phyloP scores from a whole-genome alignment of 73 alveolate species.

The Paramecium biaurelia region DNA sequence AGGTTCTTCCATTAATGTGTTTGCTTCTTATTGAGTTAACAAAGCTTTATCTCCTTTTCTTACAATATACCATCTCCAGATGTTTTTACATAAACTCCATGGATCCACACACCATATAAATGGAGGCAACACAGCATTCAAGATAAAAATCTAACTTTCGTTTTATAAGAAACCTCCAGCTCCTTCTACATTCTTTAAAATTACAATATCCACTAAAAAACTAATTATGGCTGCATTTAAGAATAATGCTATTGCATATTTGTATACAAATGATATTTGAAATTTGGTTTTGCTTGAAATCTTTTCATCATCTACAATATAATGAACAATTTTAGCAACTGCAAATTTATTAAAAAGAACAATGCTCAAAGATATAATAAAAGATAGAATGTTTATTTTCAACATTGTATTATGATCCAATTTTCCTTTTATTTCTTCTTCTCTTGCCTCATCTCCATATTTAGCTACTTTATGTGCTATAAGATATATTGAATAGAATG shows the following conservation, averaged over 20 bases:
- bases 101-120: conserved; percentile 58
- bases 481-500: conserved; percentile 21
- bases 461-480: conserved; percentile 32
- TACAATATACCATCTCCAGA: conserved; percentile 23
- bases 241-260: conserved; percentile 38
- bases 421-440: conserved; percentile 47
- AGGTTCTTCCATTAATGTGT: conserved; percentile 52
- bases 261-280: conserved; percentile 30
- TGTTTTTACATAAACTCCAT: conserved; percentile 34
- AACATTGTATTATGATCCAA: not conserved
- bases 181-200: conserved; percentile 41
- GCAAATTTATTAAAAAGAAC: conserved; percentile 56
- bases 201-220: conserved; percentile 50
- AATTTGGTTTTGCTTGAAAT: conserved; percentile 40
- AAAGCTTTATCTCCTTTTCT: conserved; percentile 32
- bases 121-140: conserved; percentile 59
- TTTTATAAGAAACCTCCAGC: conserved; percentile 50
- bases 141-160: conserved; percentile 49
- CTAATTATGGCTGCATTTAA: conserved; percentile 53
- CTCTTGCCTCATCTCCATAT: conserved; percentile 47
- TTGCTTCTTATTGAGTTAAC: conserved; percentile 57
- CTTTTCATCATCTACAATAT: conserved; percentile 52
- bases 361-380: conserved; percentile 24
- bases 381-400: conserved; percentile 19
- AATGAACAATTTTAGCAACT: conserved; percentile 48